Evolutionary conservation across 345 rosid species (phyloP), one percentile per base, ranked within the genome.

Genomic region (Alliaria petiolata): DNA sequence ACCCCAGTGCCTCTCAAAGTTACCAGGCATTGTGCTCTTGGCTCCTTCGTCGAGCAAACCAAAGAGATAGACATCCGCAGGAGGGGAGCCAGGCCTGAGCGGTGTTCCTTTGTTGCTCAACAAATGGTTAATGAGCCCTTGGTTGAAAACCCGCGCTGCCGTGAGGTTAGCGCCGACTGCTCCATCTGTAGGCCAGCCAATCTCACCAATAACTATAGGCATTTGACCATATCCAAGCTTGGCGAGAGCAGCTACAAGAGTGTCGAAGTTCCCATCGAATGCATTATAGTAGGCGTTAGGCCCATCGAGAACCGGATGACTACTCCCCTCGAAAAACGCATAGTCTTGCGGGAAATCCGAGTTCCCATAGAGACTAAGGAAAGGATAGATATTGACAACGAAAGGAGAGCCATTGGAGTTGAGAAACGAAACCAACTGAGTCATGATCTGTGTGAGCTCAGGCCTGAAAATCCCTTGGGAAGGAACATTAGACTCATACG

Each of bases 181-280:
- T 63, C 97, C 99, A 73, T 95, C 97, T 0, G 92, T 83, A 38
- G 99, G 99, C 99, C 97, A 95, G 39, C 99, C 96, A 19, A 91
- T 84, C 88, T 95, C 97, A 56, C 99, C 99, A 56, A 95, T 80
- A 43, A 91, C 91, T 36, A 95, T 85, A 46, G 96, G 95, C 92
- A 88, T 89, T 72, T 91, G 96, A 64, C 86, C 86, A 61, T 85
- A 95, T 15, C 97, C 99, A 46, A 95, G 70, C 78, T 83, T 95
- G 54, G 77, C 78, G 44, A 95, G 95, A 12, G 99, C 93, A 44
- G 97, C 83, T 62, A 91, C 90, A 75, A 91, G 88, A 36, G 99
- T 91, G 81, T 91, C 99, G 36, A 69, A 85, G 69, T 95, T 95
- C 49, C 97, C 97, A 82, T 95, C 97, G 70, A 95, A 91, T 6